Percentiles rank a stretch among this genome's conserved stretches.
phyloP scores from a whole-genome alignment of 177 flowering plant species.

The Vitis hybrid region DNA sequence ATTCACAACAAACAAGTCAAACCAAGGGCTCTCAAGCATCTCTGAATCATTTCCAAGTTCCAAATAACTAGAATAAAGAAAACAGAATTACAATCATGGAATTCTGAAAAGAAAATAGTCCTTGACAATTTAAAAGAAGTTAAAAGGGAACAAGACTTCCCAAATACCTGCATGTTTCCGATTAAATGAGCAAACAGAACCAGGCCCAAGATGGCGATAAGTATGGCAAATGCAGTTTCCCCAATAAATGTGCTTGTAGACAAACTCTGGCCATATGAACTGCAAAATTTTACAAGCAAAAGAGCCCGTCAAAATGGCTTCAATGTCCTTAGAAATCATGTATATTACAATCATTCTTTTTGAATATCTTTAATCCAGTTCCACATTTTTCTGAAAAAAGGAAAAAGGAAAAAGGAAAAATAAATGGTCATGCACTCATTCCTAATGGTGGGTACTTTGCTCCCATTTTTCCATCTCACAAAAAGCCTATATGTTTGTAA shows the following conservation, averaged over 20 bases:
- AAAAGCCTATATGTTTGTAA: too few relatives aligned
- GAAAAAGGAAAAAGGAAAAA: too few relatives aligned
- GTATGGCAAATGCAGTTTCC: conserved; percentile 51
- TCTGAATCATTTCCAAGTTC: background rate
- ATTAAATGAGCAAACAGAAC: conserved; percentile 61
- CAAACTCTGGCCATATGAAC: conserved; percentile 53
- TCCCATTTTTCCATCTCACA: too few relatives aligned
- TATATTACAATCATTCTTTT: too few relatives aligned
- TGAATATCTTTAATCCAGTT: too few relatives aligned
- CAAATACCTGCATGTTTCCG: conserved; percentile 66
- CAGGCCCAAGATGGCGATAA: conserved; percentile 48
- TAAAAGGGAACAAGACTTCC: background rate
- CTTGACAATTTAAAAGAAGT: background rate
- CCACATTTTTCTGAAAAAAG: too few relatives aligned
- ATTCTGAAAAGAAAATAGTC: background rate
- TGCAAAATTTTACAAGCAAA: conserved; percentile 21
- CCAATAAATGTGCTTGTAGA: conserved; percentile 50
- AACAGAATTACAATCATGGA: background rate
- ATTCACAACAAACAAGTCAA: too few relatives aligned
- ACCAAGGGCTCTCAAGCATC: too few relatives aligned
- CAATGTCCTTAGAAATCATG: too few relatives aligned
- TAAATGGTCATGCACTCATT: too few relatives aligned
- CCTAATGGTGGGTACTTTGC: too few relatives aligned
- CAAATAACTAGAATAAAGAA: background rate
- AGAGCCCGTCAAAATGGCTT: background rate